Evolutionary conservation across 306 rosid genomes (phyloP).

Genomic region (Quercus dentata): DNA sequence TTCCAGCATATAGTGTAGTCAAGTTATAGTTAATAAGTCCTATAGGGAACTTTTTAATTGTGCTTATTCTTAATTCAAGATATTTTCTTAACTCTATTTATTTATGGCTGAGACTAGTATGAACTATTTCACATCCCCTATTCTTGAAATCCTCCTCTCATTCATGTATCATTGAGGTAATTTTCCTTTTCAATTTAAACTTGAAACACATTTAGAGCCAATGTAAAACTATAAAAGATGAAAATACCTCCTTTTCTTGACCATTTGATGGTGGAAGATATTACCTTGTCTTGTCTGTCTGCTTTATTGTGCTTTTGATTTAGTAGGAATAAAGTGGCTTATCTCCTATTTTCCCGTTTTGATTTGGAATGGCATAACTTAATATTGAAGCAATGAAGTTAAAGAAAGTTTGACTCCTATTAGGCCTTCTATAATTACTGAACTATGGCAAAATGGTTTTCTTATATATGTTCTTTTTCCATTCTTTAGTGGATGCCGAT

Average conservation of each 20-base stretch:
- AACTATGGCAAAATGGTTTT: not conserved
- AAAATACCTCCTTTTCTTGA: not conserved
- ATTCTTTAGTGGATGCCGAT: constrained; percentile 79
- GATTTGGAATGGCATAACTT: not conserved
- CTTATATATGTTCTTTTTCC: not conserved
- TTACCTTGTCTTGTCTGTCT: too few species aligned
- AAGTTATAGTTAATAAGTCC: not conserved
- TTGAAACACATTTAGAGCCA: not conserved
- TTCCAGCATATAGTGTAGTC: not conserved
- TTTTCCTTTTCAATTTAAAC: not conserved
- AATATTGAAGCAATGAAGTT: not conserved
- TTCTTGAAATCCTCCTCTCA: not conserved
- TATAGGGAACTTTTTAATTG: not conserved
- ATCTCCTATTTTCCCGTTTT: not conserved
- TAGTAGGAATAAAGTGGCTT: too few species aligned
- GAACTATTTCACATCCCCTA: not conserved
- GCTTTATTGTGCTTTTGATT: too few species aligned
- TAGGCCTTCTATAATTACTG: not conserved
- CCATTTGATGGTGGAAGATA: not conserved
- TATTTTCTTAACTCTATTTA: not conserved
- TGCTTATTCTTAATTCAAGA: not conserved
- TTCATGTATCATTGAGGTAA: not conserved
- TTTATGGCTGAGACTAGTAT: not conserved
- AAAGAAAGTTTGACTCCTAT: not conserved
- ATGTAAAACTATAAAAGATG: not conserved